Evolutionary conservation across 495 filamentous ascomycete species (phyloP).

Genomic region (Clavariopsis aquatica): DNA sequence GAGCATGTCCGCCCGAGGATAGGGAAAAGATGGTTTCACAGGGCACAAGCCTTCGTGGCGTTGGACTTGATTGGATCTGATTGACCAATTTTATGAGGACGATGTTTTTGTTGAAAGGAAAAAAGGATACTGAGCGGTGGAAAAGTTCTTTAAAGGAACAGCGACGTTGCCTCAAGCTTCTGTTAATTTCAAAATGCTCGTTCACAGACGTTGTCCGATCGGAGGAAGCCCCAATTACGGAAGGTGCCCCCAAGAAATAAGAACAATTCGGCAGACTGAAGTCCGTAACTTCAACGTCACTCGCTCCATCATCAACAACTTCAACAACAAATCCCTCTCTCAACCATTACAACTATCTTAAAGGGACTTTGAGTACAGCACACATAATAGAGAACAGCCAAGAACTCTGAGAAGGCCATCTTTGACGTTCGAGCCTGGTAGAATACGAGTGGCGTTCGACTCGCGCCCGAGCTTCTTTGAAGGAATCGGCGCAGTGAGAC

Average conservation of each 20-base stretch:
- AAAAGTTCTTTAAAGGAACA: not conserved
- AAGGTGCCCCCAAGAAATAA: slow-evolving; percentile 15
- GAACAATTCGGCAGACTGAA: slow-evolving; percentile 8
- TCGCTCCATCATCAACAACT: slow-evolving; percentile 8
- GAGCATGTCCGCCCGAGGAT: not conserved
- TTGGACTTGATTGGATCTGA: not conserved
- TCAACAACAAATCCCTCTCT: not conserved
- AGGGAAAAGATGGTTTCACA: not conserved
- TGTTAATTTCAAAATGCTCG: not conserved
- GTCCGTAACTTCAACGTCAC: slow-evolving; percentile 19
- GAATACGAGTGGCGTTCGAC: not conserved
- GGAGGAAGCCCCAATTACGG: slow-evolving; percentile 11
- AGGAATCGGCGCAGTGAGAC: not conserved
- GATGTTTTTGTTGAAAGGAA: not conserved
- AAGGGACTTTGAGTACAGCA: not conserved
- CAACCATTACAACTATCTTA: not conserved
- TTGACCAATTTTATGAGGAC: not conserved
- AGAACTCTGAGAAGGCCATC: not conserved
- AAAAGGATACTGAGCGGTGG: not conserved
- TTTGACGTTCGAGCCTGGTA: not conserved
- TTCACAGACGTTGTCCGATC: slow-evolving; percentile 18
- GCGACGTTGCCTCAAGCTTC: slow-evolving; percentile 10
- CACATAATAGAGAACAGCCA: not conserved
- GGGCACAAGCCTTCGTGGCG: not conserved
- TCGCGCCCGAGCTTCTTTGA: not conserved